A percentile compares a stretch with the other conserved stretches of the same genome.
phyloP scores from a whole-genome alignment of 2,329 filamentous ascomycete species.

The Claviceps capensis region DNA sequence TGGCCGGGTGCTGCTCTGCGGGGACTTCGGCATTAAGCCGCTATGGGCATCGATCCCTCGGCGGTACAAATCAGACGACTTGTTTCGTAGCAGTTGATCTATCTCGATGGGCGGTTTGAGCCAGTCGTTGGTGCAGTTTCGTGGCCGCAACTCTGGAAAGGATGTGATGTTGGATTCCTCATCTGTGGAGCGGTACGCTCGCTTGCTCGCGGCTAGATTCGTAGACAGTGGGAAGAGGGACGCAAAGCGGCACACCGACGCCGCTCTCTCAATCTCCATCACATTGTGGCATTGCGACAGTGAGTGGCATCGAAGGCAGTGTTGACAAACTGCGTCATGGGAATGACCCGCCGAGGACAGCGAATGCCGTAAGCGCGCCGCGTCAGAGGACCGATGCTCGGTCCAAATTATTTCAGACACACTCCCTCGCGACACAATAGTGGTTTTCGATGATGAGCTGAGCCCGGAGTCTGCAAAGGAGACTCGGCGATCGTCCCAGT shows the following conservation, averaged over 20 bases:
- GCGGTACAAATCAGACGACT: slow-evolving; percentile 12
- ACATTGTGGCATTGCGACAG: neutral
- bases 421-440: slow-evolving; percentile 16
- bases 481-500: neutral
- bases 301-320: neutral
- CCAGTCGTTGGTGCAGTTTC: slow-evolving; percentile 21
- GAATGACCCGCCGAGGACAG: neutral
- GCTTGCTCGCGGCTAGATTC: neutral
- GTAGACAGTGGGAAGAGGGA: neutral
- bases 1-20: slow-evolving; percentile 4
- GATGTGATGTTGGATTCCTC: slow-evolving; percentile 18
- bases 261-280: neutral
- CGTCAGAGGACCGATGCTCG: slow-evolving; percentile 4
- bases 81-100: slow-evolving; percentile 5
- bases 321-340: neutral
- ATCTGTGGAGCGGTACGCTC: slow-evolving; percentile 5
- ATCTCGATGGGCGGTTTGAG: slow-evolving; percentile 12
- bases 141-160: slow-evolving; percentile 19
- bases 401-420: slow-evolving; percentile 19
- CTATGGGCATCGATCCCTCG: slow-evolving; percentile 19
- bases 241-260: neutral
- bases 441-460: slow-evolving; percentile 12
- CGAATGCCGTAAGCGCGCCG: neutral
- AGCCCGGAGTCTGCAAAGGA: neutral
- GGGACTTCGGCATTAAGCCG: slow-evolving; percentile 5